A percentile compares a stretch with the other conserved stretches of the same genome.
Conservation (phyloP, 805 yeast species). For the Candida ipomoeae region DNA sequence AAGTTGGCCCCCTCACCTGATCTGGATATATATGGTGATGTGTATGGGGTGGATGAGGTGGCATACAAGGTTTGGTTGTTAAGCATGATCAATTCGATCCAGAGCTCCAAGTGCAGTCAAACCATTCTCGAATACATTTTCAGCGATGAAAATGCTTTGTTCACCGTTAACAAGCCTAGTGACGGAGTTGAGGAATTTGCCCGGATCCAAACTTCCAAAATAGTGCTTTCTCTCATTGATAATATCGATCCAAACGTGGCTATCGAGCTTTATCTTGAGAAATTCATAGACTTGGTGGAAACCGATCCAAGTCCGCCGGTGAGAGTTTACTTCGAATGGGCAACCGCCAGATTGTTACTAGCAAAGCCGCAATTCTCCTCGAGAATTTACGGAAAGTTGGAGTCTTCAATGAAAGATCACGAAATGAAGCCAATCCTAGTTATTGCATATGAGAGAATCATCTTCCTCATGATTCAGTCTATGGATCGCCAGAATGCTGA, state of each 20-base stretch:
- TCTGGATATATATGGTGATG: constrained; percentile 36
- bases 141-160: constrained; percentile 32
- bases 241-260: constrained; percentile 20
- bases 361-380: constrained; percentile 18
- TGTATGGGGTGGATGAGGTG: constrained; percentile 58
- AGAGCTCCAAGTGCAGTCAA: constrained; percentile 25
- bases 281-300: constrained; percentile 34
- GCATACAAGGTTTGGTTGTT: constrained; percentile 49
- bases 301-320: constrained; percentile 76
- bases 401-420: constrained; percentile 14
- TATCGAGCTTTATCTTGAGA: constrained; percentile 18
- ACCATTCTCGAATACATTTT: constrained; percentile 35
- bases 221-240: constrained; percentile 45
- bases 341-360: constrained; percentile 45
- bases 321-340: constrained; percentile 78
- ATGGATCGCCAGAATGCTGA: constrained; percentile 25
- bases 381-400: constrained; percentile 17
- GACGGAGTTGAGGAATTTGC: constrained; percentile 70
- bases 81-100: constrained; percentile 39
- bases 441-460: constrained; percentile 62
- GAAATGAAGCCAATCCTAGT: constrained; percentile 47
- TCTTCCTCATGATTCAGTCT: constrained; percentile 46
- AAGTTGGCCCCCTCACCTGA: constrained; percentile 27
- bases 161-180: constrained; percentile 48
- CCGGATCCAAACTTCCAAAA: constrained; percentile 54